These are phyloP conservation scores for Aureobasidium sp. DNA, from an alignment of 2,329 filamentous ascomycete genomes.

Conservation along the genomic window DNA sequence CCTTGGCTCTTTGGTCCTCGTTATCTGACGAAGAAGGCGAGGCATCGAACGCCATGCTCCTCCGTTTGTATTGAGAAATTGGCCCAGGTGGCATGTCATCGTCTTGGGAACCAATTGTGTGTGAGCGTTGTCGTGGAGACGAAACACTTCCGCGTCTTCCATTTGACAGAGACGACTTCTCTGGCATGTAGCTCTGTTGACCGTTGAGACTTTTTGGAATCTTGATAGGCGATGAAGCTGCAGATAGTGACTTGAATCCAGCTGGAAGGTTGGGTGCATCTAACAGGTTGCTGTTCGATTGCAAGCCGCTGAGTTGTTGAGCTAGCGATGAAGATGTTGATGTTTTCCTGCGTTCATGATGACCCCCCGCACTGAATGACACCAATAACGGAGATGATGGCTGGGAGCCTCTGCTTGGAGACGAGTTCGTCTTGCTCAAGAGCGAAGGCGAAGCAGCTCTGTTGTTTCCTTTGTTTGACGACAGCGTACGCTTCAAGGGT, in stretches of 20 bases:
- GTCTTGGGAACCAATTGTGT: conserved; percentile 92
- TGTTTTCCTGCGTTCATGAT: conserved; percentile 79
- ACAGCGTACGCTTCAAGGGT: conserved; percentile 73
- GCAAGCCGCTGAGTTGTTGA: conserved; percentile 67
- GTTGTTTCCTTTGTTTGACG: conserved; percentile 69
- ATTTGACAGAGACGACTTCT: conserved; percentile 27
- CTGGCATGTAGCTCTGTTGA: conserved; percentile 44
- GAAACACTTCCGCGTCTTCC: conserved; percentile 27
- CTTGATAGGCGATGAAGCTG: conserved; percentile 50
- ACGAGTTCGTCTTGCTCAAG: conserved; percentile 72
- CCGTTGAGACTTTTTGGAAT: conserved; percentile 39
- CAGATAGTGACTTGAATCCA: conserved; percentile 44
- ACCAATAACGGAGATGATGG: conserved; percentile 89
- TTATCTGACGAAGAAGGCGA: conserved; percentile 97
- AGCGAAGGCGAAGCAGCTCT: conserved; percentile 82
- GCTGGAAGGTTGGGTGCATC: conserved; percentile 59
- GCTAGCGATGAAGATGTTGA: conserved; percentile 80
- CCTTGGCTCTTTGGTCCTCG: conserved; percentile 86
- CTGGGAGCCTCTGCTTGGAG: conserved; percentile 77
- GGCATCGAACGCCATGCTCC: conserved; percentile 91
- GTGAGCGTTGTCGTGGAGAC: conserved; percentile 68
- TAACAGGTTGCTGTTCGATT: conserved; percentile 53
- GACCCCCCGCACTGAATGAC: conserved; percentile 82
- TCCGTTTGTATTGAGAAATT: conserved; percentile 63
- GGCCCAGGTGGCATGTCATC: conserved; percentile 69